phyloP scores from a whole-genome alignment of 768 basidiomycete genomes.

The Kockovaella imperatae region DNA sequence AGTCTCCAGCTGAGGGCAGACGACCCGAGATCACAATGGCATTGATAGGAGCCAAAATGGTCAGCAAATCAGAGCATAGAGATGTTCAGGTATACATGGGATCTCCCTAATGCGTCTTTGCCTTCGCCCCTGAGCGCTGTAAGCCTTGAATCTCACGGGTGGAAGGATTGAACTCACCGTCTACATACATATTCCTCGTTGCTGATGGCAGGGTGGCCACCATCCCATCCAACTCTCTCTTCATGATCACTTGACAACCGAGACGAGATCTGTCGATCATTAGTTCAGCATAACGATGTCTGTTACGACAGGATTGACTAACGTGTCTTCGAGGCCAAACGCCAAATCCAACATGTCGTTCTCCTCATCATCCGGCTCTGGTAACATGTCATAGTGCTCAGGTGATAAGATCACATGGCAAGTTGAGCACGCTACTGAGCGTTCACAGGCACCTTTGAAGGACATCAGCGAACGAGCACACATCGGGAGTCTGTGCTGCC shows the following conservation, averaged over 20 bases:
- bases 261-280: slow-evolving; percentile 47
- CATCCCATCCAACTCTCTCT: slow-evolving; percentile 74
- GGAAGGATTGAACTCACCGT: too few species aligned
- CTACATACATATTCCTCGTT: slow-evolving; percentile 95
- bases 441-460: slow-evolving; percentile 80
- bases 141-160: too few species aligned
- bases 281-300: neutral
- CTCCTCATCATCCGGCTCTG: slow-evolving; percentile 94
- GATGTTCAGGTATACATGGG: too few species aligned
- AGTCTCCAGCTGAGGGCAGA: too few species aligned
- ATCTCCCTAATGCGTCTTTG: too few species aligned
- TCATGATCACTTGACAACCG: slow-evolving; percentile 57
- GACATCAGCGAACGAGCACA: neutral
- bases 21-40: too few species aligned
- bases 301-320: slow-evolving; percentile 45
- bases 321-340: slow-evolving; percentile 92
- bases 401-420: slow-evolving; percentile 84
- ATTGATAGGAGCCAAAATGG: too few species aligned
- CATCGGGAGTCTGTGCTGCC: slow-evolving; percentile 13
- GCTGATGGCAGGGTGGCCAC: slow-evolving; percentile 77
- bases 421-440: slow-evolving; percentile 92
- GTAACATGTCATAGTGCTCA: slow-evolving; percentile 74
- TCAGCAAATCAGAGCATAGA: too few species aligned
- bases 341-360: slow-evolving; percentile 89
- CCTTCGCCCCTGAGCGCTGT: too few species aligned